Evolutionary conservation across 306 rosid genomes (phyloP).

Genomic region (Elaeagnus macrophylla): DNA sequence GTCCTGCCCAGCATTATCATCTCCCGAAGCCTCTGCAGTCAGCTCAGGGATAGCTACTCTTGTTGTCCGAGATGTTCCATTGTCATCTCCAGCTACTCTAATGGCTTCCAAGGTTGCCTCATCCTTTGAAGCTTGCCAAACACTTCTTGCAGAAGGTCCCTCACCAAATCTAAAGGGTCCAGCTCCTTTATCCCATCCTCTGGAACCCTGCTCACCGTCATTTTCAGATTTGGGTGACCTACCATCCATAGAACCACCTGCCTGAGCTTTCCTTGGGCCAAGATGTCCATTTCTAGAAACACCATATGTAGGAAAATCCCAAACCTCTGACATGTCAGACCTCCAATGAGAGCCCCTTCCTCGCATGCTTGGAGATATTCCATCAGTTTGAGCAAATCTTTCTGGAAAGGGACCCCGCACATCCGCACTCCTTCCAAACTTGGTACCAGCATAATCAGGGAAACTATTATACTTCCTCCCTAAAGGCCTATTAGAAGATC

Average conservation of each 20-base stretch:
- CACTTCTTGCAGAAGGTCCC: slow-evolving; percentile 99
- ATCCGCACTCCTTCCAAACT: slow-evolving; percentile 78
- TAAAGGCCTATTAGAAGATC: slow-evolving; percentile 58
- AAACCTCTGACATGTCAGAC: slow-evolving; percentile 61
- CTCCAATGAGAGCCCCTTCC: slow-evolving; percentile 84
- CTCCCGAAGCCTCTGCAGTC: slow-evolving; percentile 70
- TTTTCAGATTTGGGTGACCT: slow-evolving; percentile 77
- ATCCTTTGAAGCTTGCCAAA: slow-evolving; percentile 97
- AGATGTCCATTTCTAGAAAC: slow-evolving; percentile 69
- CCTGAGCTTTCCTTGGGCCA: slow-evolving; percentile 61
- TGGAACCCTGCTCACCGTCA: slow-evolving; percentile 65
- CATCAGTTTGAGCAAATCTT: slow-evolving; percentile 73
- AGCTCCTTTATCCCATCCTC: slow-evolving; percentile 85
- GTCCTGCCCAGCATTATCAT: slow-evolving; percentile 58
- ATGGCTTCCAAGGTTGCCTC: slow-evolving; percentile 98
- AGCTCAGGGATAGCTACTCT: slow-evolving; percentile 77
- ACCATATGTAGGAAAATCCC: slow-evolving; percentile 69
- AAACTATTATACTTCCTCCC: slow-evolving; percentile 76
- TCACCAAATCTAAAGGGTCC: slow-evolving; percentile 77
- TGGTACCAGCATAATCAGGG: slow-evolving; percentile 54
- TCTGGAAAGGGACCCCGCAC: slow-evolving; percentile 61
- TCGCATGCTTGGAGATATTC: slow-evolving; percentile 55
- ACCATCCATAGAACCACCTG: slow-evolving; percentile 55
- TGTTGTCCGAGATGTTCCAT: slow-evolving; percentile 60
- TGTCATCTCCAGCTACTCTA: slow-evolving; percentile 90